Conservation (phyloP, 148 eudicot species). For the Rheum nobile region DNA sequence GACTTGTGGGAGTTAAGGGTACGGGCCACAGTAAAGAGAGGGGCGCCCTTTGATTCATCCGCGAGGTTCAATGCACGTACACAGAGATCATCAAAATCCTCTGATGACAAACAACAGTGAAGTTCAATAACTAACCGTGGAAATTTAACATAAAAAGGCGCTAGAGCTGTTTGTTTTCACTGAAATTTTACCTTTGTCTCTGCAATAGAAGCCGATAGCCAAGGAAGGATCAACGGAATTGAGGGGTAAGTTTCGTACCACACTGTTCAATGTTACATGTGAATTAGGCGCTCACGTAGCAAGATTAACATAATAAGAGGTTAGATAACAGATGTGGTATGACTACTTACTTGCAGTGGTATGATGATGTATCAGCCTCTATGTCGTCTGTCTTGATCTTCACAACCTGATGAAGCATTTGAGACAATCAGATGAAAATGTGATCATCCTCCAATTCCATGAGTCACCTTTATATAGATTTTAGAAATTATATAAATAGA, state of each 20-base stretch:
- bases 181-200: slow-evolving; percentile 50
- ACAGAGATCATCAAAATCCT: slow-evolving; percentile 8
- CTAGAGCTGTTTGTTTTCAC: background rate
- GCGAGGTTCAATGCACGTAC: background rate
- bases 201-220: slow-evolving; percentile 89
- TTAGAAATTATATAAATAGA: background rate
- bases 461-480: background rate
- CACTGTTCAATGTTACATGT: slow-evolving; percentile 24
- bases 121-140: background rate
- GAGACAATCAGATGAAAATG: background rate
- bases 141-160: background rate
- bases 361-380: slow-evolving; percentile 84
- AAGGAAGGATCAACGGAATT: slow-evolving; percentile 88
- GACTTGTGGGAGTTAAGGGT: background rate
- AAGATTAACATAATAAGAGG: background rate
- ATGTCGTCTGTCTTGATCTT: slow-evolving; percentile 42
- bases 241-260: slow-evolving; percentile 54
- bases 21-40: slow-evolving; percentile 5
- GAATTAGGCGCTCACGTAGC: background rate
- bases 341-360: slow-evolving; percentile 75
- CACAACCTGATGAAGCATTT: slow-evolving; percentile 39
- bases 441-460: background rate
- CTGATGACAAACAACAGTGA: background rate
- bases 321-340: background rate
- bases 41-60: slow-evolving; percentile 9